Evolutionary conservation across 805 yeast genomes (phyloP), one percentile per base, ranked within the genome.

Genomic region (Sungouiella blattae): DNA sequence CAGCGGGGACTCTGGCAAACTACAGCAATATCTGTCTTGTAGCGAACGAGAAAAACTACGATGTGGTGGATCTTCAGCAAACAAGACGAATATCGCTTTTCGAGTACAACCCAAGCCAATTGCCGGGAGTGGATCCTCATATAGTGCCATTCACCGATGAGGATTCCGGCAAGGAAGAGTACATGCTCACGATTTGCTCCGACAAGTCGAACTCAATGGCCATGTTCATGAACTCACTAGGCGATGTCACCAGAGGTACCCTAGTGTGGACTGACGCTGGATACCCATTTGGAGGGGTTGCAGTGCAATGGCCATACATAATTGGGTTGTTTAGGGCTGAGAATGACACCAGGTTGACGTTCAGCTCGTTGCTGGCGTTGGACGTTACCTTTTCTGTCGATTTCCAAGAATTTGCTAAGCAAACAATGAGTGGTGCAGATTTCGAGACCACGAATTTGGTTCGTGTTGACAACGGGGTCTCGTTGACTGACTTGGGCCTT

Each of bases 241-340:
- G 72, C 1, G 69, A 67, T 35, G 70, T 60, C 3, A 64, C 69
- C 1, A 44, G 71, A 37, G 71, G 72, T 3, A 68, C 71, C 2
- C 40, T 68, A 13, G 47, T 64, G 7, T 66, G 72, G 69, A 37
- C 53, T 1, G 58, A 50, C 11, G 33, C 41, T 4, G 70, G 71
- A 3, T 63, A 61, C 30, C 71, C 71, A 5, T 43, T 50, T 0
- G 49, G 54, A 11, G 67, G 69, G 1, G 36, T 65, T 11, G 56
- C 44, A 1, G 46, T 65, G 3, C 45, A 39, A 18, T 64, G 71
- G 71, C 71, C 72, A 0, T 60, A 51, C 41, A 60, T 53, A 0
- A 35, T 64, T 30, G 68, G 67, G 0, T 17, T 59, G 3, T 62
- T 63, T 28, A 20, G 27, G 9, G 32, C 23, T 4, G 39, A 31